These are phyloP conservation scores for Aureobasidium musti DNA, from an alignment of 2,329 filamentous ascomycete species.

Conservation along the genomic window DNA sequence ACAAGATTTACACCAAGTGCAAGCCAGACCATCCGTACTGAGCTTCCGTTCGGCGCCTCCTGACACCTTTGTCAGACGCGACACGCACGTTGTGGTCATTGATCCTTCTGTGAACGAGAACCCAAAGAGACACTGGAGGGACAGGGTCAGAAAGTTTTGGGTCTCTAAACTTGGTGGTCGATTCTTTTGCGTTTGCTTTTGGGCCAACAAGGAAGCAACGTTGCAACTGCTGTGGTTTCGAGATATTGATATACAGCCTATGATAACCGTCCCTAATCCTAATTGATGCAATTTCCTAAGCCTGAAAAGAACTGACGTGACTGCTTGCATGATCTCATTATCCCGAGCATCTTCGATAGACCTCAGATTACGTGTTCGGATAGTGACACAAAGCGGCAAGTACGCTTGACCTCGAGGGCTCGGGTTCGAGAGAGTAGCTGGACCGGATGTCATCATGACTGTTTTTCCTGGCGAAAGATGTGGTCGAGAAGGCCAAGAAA, in stretches of 20 bases:
- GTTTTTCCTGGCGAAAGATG: neutral
- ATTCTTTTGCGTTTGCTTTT: slow-evolving; percentile 9
- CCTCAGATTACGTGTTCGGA: neutral
- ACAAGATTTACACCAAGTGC: slow-evolving; percentile 4
- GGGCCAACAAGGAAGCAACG: slow-evolving; percentile 27
- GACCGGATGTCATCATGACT: too few species aligned
- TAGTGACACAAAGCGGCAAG: neutral
- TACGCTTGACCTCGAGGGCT: neutral
- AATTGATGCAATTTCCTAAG: slow-evolving; percentile 16
- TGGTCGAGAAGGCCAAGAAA: neutral
- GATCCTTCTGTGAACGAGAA: slow-evolving; percentile 3
- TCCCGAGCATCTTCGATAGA: neutral
- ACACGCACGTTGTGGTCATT: slow-evolving; percentile 23
- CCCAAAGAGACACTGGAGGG: slow-evolving; percentile 8
- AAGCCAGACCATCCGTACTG: slow-evolving; percentile 19
- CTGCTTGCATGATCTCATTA: neutral
- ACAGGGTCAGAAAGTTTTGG: slow-evolving; percentile 22
- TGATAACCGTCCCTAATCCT: slow-evolving; percentile 6
- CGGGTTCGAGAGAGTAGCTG: neutral
- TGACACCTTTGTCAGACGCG: neutral
- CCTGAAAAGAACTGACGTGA: neutral
- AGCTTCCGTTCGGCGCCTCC: slow-evolving; percentile 4
- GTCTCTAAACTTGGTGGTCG: slow-evolving; percentile 17
- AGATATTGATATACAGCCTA: slow-evolving; percentile 24
- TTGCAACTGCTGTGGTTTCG: slow-evolving; percentile 27